Conservation (phyloP, 768 basidiomycete genomes). For the Lactarius sp. region DNA sequence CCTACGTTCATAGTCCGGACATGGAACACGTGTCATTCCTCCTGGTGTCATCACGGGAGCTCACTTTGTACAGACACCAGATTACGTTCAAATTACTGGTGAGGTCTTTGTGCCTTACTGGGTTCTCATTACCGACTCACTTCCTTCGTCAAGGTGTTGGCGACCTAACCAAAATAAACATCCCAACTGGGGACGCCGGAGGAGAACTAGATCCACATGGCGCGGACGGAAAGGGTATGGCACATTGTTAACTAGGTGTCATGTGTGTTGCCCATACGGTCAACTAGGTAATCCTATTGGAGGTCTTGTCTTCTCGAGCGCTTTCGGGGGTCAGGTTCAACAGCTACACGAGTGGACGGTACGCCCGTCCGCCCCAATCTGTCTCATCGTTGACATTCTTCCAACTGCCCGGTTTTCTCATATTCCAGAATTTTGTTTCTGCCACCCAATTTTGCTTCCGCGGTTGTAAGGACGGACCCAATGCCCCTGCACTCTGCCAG, state of each 20-base stretch:
- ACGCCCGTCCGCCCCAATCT: constrained; percentile 26
- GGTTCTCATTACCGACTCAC: neutral
- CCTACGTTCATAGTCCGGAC: constrained; percentile 39
- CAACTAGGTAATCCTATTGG: constrained; percentile 52
- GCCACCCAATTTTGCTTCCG: constrained; percentile 65
- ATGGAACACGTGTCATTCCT: constrained; percentile 66
- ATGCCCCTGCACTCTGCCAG: constrained; percentile 51
- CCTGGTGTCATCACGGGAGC: constrained; percentile 64
- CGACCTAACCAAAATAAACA: constrained; percentile 60
- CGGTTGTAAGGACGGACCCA: constrained; percentile 52
- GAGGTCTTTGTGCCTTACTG: neutral
- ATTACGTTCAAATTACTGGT: constrained; percentile 47
- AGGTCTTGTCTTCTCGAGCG: constrained; percentile 66
- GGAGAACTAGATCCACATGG: constrained; percentile 73
- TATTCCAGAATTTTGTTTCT: constrained; percentile 54
- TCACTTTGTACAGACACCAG: constrained; percentile 68
- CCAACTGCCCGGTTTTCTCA: constrained; percentile 5
- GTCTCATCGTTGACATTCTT: neutral
- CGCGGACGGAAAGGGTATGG: constrained; percentile 47
- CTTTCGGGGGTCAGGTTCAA: constrained; percentile 48
- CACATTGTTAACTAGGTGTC: neutral
- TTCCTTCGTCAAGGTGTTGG: constrained; percentile 44
- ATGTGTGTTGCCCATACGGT: neutral
- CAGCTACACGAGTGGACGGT: constrained; percentile 74
- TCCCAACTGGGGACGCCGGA: constrained; percentile 52